These are phyloP conservation scores for Dalbergia cochinchinensis DNA, from an alignment of 306 rosid genomes.

Conservation along the genomic window DNA sequence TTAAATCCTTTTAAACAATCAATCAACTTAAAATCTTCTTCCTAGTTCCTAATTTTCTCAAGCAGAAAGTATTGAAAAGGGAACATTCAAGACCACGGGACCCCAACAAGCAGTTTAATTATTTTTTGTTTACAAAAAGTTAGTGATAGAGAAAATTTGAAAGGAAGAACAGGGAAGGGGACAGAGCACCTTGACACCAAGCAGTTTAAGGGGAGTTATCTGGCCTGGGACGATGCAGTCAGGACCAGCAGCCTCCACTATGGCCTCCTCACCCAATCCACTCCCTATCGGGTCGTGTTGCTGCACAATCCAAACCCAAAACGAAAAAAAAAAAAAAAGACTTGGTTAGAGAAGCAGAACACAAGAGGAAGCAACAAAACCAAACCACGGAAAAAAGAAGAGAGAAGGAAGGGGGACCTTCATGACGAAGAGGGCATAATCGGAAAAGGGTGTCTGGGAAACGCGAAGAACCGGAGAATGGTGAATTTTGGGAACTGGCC, in stretches of 20 bases:
- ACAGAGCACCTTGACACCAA: slow-evolving; percentile 79
- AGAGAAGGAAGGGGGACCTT: slow-evolving; percentile 53
- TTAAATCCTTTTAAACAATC: not conserved
- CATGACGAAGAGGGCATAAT: slow-evolving; percentile 75
- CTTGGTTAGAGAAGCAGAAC: not conserved
- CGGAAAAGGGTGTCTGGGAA: slow-evolving; percentile 65
- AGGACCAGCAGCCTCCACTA: slow-evolving; percentile 93
- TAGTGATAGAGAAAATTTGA: not conserved
- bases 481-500: slow-evolving; percentile 83
- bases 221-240: slow-evolving; percentile 95
- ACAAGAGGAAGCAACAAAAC: not conserved
- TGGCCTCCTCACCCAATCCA: slow-evolving; percentile 83
- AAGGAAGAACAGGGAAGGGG: not conserved
- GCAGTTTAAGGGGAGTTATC: slow-evolving; percentile 66
- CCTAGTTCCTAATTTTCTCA: not conserved
- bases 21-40: not conserved
- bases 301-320: slow-evolving; percentile 49
- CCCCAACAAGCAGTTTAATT: not conserved
- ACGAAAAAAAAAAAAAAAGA: not conserved
- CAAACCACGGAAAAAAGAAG: not conserved
- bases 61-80: slow-evolving; percentile 2
- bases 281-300: slow-evolving; percentile 76
- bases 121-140: not conserved
- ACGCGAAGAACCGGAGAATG: slow-evolving; percentile 80
- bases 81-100: not conserved